phyloP scores from a whole-genome alignment of 352 stramenopile species.

The Halophytophthora polymorphica region DNA sequence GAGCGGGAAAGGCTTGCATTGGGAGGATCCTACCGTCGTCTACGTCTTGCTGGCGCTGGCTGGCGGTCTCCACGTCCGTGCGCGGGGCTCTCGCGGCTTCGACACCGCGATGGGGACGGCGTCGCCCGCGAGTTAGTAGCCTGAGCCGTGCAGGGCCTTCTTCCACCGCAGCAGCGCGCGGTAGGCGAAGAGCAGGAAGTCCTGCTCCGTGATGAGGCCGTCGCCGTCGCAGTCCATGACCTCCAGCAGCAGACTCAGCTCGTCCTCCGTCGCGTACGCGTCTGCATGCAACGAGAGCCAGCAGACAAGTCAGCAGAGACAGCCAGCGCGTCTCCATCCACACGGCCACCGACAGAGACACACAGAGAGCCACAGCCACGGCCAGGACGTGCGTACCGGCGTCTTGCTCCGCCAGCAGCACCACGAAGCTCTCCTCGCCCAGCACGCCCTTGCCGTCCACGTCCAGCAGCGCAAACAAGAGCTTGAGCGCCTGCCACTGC shows the following conservation, averaged over 20 bases:
- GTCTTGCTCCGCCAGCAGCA: constrained; percentile 78
- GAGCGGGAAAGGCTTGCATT: constrained; percentile 27
- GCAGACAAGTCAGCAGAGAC: too few relatives aligned
- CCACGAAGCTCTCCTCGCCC: constrained; percentile 79
- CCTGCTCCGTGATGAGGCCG: constrained; percentile 69
- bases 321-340: not conserved
- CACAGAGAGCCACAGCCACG: not conserved
- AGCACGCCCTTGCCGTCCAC: constrained; percentile 64
- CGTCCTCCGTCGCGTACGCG: constrained; percentile 80
- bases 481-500: constrained; percentile 76
- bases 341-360: not conserved
- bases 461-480: constrained; percentile 72
- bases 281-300: constrained; percentile 28
- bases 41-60: too few relatives aligned
- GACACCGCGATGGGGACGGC: too few relatives aligned
- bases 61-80: too few relatives aligned
- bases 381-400: constrained; percentile 44
- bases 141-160: constrained; percentile 35
- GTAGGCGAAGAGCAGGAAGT: constrained; percentile 84
- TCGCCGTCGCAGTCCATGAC: constrained; percentile 79
- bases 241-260: constrained; percentile 74
- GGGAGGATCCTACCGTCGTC: constrained; percentile 12
- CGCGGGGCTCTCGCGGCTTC: too few relatives aligned
- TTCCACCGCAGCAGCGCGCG: constrained; percentile 66
- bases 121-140: constrained; percentile 11